Evolutionary conservation across 2,329 filamentous ascomycete species (phyloP), one percentile per base, ranked within the genome.

Genomic region (Neospermospora avenae): DNA sequence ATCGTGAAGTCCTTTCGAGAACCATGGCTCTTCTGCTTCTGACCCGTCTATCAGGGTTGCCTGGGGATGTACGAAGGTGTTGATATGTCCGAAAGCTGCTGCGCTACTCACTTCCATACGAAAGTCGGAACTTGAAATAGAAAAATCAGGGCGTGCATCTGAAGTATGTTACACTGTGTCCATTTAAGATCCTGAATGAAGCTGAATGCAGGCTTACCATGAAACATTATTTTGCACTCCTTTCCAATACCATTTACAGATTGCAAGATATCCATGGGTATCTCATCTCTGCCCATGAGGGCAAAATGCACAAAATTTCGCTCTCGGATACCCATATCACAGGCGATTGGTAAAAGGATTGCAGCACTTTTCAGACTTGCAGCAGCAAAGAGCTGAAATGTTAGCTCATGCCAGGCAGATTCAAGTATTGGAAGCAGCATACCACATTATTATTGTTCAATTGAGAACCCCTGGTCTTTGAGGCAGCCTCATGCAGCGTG

Each of bases 251-350:
- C 91, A 73, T 97, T 97, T 61, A 96, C 79, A 55, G 84, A 79
- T 67, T 87, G 80, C 34, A 98, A 78, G 35, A 89, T 84, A 14
- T 86, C 80, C 54, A 96, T 74, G 0, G 83, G 77, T 54, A 96
- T 82, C 13, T 87, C 82, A 61, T 86, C 88, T 61, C 88, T 82
- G 53, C 92, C 88, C 76, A 96, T 82, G 3, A 98, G 75, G 0
- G 84, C 88, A 71, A 96, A 88, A 72, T 98, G 93, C 8, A 97
- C 91, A 63, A 85, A 81, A 69, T 85, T 96, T 60, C 82, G 79
- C 58, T 83, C 80, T 73, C 86, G 81, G 22, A 74, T 74, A 6
- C 86, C 87, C 93, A 97, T 97, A 68, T 90, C 84, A 74, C 95
- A 98, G 5, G 93, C 91, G 71, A 96, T 79, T 0, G 92, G 91